A percentile compares a stretch with the other conserved stretches of the same genome.
phyloP scores from a whole-genome alignment of 2,329 filamentous ascomycete species.

The Fusarium albosuccineum region DNA sequence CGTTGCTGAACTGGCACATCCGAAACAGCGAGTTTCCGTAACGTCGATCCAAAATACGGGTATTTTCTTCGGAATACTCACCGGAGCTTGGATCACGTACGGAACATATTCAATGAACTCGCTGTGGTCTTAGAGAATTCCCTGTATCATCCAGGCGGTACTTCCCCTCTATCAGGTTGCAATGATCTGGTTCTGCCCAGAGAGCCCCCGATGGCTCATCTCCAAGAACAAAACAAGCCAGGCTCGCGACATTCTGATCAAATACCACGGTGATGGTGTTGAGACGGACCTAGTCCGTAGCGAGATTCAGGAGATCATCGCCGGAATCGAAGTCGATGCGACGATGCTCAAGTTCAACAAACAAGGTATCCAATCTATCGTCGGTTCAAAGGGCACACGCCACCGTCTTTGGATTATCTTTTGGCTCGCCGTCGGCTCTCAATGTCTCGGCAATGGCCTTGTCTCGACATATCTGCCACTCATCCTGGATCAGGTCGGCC shows the following conservation, averaged over 20 bases:
- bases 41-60: conserved; percentile 32
- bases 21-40: neutral
- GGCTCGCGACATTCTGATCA: conserved; percentile 23
- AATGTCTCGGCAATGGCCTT: neutral
- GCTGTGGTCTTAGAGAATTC: conserved; percentile 63
- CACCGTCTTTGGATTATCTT: neutral
- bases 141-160: conserved; percentile 59
- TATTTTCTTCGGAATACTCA: conserved; percentile 27
- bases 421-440: neutral
- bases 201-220: conserved; percentile 37
- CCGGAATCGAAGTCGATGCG: conserved; percentile 24
- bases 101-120: conserved; percentile 58
- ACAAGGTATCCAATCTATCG: neutral
- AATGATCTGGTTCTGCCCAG: conserved; percentile 56
- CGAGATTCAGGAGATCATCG: conserved; percentile 27
- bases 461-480: neutral
- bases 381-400: neutral
- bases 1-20: neutral
- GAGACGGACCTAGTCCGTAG: conserved; percentile 16
- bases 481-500: neutral
- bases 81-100: conserved; percentile 57
- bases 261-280: conserved; percentile 27
- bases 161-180: conserved; percentile 58
- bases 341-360: conserved; percentile 17
- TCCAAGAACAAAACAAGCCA: conserved; percentile 6